These are phyloP conservation scores for Wickerhamiella slavikovae DNA, from an alignment of 805 yeast genomes.

Conservation along the genomic window DNA sequence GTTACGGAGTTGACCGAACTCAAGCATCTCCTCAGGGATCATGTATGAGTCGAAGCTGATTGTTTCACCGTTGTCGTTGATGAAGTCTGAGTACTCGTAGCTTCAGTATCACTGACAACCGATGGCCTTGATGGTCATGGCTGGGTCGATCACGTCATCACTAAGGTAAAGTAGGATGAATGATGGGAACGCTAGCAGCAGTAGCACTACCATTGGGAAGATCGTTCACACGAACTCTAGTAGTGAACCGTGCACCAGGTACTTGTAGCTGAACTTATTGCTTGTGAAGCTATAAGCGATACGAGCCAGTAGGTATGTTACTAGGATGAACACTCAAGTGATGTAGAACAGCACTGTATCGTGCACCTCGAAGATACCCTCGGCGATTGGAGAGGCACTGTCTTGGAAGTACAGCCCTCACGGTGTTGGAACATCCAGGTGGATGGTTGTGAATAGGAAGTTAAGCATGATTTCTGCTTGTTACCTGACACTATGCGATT, in stretches of 20 bases:
- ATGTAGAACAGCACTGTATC: slow-evolving; percentile 5
- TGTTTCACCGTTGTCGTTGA: slow-evolving; percentile 9
- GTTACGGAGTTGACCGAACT: slow-evolving; percentile 12
- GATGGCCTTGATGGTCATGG: slow-evolving; percentile 10
- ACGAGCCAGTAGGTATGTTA: slow-evolving; percentile 5
- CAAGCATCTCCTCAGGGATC: slow-evolving; percentile 12
- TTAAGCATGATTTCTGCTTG: slow-evolving; percentile 2
- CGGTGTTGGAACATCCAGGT: slow-evolving; percentile 13
- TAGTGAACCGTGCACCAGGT: slow-evolving; percentile 13
- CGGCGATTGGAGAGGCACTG: slow-evolving; percentile 8
- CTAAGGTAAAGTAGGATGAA: slow-evolving; percentile 7
- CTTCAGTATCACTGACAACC: slow-evolving; percentile 11
- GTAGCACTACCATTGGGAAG: slow-evolving; percentile 11
- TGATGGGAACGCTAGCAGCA: slow-evolving; percentile 8
- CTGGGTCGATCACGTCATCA: slow-evolving; percentile 10
- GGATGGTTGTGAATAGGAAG: slow-evolving; percentile 2
- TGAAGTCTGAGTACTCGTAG: slow-evolving; percentile 9
- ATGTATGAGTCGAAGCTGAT: slow-evolving; percentile 11
- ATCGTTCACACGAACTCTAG: slow-evolving; percentile 14
- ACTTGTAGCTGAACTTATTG: slow-evolving; percentile 7
- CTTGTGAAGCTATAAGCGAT: slow-evolving; percentile 1
- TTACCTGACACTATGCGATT: background rate
- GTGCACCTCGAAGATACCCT: slow-evolving; percentile 5
- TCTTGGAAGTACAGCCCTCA: slow-evolving; percentile 13
- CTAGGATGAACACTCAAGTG: slow-evolving; percentile 4